A percentile compares a stretch with the other conserved stretches of the same genome.
Conservation (phyloP, 306 rosid genomes). For the Vigna radiata region DNA sequence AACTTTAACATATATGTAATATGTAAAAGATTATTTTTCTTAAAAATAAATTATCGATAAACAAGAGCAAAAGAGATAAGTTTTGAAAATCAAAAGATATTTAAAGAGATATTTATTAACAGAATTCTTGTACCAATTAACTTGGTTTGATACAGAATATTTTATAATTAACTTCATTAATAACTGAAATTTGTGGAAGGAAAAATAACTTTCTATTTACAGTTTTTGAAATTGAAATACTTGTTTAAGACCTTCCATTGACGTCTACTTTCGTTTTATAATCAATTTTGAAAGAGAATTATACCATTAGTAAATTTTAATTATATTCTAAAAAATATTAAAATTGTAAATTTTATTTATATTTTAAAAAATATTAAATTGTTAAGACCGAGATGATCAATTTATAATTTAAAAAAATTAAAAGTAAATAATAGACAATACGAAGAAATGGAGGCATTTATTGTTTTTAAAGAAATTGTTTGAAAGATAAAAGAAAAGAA, state of each 20-base stretch:
- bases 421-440: background rate
- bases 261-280: no score
- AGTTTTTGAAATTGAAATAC: no score
- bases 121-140: no score
- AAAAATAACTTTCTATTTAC: no score
- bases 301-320: background rate
- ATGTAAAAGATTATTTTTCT: background rate
- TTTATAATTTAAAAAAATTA: background rate
- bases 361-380: background rate
- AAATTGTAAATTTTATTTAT: background rate
- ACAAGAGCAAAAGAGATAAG: no score
- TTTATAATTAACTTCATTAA: no score
- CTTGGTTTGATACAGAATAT: no score
- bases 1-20: background rate
- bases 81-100: no score
- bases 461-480: background rate
- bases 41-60: background rate
- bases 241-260: no score
- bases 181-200: no score
- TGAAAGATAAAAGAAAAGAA: conserved; percentile 7
- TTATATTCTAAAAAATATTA: background rate
- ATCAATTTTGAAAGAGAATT: background rate
- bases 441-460: background rate
- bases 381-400: background rate
- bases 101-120: background rate